These are phyloP conservation scores for Dictyostelium brefeldianum DNA, from an alignment of 78 protist genomes.

Conservation along the genomic window DNA sequence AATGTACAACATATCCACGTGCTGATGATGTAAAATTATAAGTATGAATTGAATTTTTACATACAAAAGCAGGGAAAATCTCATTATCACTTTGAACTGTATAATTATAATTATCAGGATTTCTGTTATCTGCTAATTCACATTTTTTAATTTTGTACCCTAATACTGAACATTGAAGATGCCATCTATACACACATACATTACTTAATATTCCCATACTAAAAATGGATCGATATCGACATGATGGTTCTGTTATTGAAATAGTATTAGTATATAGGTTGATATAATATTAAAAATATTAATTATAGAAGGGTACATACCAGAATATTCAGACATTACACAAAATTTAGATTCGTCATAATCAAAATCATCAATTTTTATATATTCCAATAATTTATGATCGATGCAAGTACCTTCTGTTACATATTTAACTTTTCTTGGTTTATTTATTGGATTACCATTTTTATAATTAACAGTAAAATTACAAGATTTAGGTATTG, in stretches of 20 bases:
- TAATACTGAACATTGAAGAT: not conserved
- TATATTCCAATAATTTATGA: not conserved
- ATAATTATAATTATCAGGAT: not conserved
- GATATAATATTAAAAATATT: not conserved
- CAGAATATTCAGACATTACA: constrained; percentile 3
- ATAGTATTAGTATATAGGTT: no score
- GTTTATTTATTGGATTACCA: not conserved
- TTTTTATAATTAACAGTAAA: not conserved
- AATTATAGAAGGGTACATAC: not conserved
- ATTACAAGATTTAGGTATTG: not conserved
- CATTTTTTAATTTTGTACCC: not conserved
- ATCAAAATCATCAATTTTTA: not conserved
- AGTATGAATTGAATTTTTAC: not conserved
- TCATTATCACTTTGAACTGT: not conserved
- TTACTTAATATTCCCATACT: not conserved
- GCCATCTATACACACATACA: not conserved
- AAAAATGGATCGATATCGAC: not conserved
- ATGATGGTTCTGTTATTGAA: not conserved
- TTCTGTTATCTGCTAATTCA: not conserved
- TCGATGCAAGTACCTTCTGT: not conserved
- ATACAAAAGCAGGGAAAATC: not conserved
- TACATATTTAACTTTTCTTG: not conserved
- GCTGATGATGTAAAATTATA: not conserved
- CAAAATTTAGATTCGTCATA: not conserved
- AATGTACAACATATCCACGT: not conserved